Evolutionary conservation across 2,329 filamentous ascomycete species (phyloP), one percentile per base, ranked within the genome.

Genomic region (Monilinia laxa): DNA sequence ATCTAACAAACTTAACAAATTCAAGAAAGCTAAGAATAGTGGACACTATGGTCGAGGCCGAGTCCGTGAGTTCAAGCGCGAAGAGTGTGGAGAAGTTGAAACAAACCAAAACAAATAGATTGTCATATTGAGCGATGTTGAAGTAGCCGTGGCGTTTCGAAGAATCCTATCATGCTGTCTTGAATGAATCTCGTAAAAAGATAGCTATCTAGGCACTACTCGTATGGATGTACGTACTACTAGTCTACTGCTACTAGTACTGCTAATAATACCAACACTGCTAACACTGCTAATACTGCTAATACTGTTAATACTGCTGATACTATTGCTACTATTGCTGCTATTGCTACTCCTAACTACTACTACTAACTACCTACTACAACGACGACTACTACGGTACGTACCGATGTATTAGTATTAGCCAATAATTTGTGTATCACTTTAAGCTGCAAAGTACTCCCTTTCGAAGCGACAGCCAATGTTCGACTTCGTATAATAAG

Each of bases 31-130:
- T 64, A 68, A 62, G 45, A 62, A 69, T 68, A 62, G 69, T 68
- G 67, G 66, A 49, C 66, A 62, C 66, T 71, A 55, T 70, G 64
- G 47, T 65, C 56, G 64, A 65, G 64, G 64, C 64, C 56, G 23
- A 53, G 54, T 65, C 55, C 35, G 63, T 65, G 47, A 60, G 47
- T 65, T 56, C 52, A 57, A 42, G 62, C 40, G 51, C 25, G 10
- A 52, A 59, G 63, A 49, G 31, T 59, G 63, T 65, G 63, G 63
- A 59, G 63, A 65, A 59, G 28, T 57, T 68, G 60, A 67, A 62
- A 62, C 40, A 53, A 62, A 51, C 31, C 52, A 14, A 6, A 52
- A 47, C 45, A 51, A 60, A 68, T 54, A 31, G 57, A 56, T 42
- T 55, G 47, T n/a, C 20, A 31, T 12, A 28, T 28, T 31, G 20